A percentile compares a stretch with the other conserved stretches of the same genome.
These are phyloP conservation scores for Zygotorulaspora chibaensis DNA, from an alignment of 805 yeast species.

Conservation along the genomic window DNA sequence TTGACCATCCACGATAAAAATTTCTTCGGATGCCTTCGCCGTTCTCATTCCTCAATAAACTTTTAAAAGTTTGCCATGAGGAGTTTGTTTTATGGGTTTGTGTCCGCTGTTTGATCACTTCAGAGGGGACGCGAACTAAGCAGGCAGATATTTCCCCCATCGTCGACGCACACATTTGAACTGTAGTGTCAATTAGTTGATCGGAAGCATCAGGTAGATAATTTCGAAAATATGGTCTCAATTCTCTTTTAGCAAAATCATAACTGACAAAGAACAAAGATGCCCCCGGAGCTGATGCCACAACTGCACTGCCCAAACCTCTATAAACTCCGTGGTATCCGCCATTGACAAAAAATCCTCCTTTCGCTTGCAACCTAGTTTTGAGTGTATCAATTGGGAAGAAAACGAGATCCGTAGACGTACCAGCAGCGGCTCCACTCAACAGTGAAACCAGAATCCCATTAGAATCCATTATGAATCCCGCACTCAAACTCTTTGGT, in stretches of 20 bases:
- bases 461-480: slow-evolving; percentile 16
- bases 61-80: slow-evolving; percentile 64
- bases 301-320: slow-evolving; percentile 89
- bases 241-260: slow-evolving; percentile 59
- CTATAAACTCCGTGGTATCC: slow-evolving; percentile 88
- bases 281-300: slow-evolving; percentile 92
- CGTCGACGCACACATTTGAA: slow-evolving; percentile 87
- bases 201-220: slow-evolving; percentile 19
- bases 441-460: slow-evolving; percentile 31
- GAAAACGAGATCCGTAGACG: slow-evolving; percentile 88
- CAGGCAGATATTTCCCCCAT: slow-evolving; percentile 93
- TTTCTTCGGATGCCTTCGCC: slow-evolving; percentile 80
- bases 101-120: slow-evolving; percentile 90
- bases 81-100: slow-evolving; percentile 58
- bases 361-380: slow-evolving; percentile 91
- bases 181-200: slow-evolving; percentile 39
- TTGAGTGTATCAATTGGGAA: slow-evolving; percentile 96
- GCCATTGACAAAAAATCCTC: slow-evolving; percentile 90
- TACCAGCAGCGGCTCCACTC: slow-evolving; percentile 96
- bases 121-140: slow-evolving; percentile 92
- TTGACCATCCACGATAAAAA: slow-evolving; percentile 86
- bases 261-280: slow-evolving; percentile 77
- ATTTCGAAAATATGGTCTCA: slow-evolving; percentile 38
- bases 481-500: not conserved
- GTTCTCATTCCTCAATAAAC: slow-evolving; percentile 55